These are phyloP conservation scores for Sporothrix variecibatus DNA, from an alignment of 2,329 filamentous ascomycete genomes.

Conservation along the genomic window DNA sequence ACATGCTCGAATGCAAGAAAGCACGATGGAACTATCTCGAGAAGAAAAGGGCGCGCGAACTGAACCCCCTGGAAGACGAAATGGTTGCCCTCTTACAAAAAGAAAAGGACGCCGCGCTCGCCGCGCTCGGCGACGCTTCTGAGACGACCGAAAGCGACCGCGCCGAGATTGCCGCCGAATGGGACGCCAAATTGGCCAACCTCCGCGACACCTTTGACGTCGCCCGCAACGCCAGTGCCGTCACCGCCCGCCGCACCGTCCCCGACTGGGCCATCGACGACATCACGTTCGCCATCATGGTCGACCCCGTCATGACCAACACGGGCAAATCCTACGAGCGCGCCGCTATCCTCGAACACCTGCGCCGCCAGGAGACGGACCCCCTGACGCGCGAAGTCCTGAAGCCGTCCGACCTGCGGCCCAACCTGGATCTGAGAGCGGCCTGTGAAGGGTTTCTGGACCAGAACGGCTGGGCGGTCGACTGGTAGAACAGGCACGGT, in stretches of 20 bases:
- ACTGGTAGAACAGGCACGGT: constrained; percentile 61
- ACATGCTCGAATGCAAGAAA: constrained; percentile 81
- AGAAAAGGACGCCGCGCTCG: constrained; percentile 39
- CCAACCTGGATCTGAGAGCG: constrained; percentile 78
- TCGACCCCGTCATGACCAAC: constrained; percentile 74
- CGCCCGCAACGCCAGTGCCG: constrained; percentile 44
- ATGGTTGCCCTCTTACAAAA: constrained; percentile 54
- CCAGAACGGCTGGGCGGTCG: constrained; percentile 87
- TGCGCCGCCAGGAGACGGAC: constrained; percentile 73
- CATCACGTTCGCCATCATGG: constrained; percentile 73
- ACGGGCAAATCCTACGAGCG: constrained; percentile 91
- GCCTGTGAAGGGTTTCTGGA: constrained; percentile 73
- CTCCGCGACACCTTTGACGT: constrained; percentile 55
- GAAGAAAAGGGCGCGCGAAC: constrained; percentile 56
- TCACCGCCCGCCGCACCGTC: constrained; percentile 56
- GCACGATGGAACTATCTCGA: constrained; percentile 81
- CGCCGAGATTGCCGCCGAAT: constrained; percentile 51
- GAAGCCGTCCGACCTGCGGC: constrained; percentile 67
- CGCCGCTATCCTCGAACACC: constrained; percentile 79
- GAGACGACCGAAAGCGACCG: constrained; percentile 51
- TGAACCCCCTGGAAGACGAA: constrained; percentile 61
- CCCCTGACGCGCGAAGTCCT: constrained; percentile 82
- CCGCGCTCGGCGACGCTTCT: constrained; percentile 37
- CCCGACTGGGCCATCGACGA: constrained; percentile 78
- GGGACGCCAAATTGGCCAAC: constrained; percentile 47